phyloP scores from a whole-genome alignment of 2,329 filamentous ascomycete genomes.

The Alternaria incomplexa region DNA sequence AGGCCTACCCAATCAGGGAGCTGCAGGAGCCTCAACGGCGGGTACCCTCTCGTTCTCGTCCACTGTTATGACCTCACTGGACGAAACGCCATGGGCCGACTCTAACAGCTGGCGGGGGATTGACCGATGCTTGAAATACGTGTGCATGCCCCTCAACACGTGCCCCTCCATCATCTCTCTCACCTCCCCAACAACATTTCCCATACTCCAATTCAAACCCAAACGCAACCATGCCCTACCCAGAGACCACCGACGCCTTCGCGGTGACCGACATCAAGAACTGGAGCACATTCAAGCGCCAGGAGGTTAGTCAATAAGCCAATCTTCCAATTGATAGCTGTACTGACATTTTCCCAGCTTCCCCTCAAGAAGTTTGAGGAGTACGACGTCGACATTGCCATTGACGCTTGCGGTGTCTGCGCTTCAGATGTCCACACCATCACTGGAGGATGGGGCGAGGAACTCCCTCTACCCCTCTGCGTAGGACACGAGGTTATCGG shows the following conservation, averaged over 20 bases:
- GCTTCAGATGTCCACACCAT: slow-evolving; percentile 58
- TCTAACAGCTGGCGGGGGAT: slow-evolving; percentile 21
- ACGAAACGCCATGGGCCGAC: slow-evolving; percentile 35
- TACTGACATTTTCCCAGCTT: slow-evolving; percentile 59
- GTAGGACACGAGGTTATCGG: slow-evolving; percentile 69
- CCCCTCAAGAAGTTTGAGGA: slow-evolving; percentile 85
- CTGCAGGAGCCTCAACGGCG: background rate
- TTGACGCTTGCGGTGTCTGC: slow-evolving; percentile 66
- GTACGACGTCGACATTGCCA: slow-evolving; percentile 85
- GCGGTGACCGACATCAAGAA: slow-evolving; percentile 64
- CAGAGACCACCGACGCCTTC: slow-evolving; percentile 59
- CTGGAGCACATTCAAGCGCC: slow-evolving; percentile 64
- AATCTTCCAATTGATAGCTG: background rate
- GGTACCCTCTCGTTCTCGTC: slow-evolving; percentile 16
- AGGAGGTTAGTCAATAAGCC: slow-evolving; percentile 52
- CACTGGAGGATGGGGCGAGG: slow-evolving; percentile 67
- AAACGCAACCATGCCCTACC: slow-evolving; percentile 54
- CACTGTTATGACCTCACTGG: slow-evolving; percentile 43
- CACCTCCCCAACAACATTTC: slow-evolving; percentile 1
- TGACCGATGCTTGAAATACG: slow-evolving; percentile 33
- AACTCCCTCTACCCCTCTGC: slow-evolving; percentile 66
- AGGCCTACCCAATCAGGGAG: slow-evolving; percentile 4
- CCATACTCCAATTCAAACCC: slow-evolving; percentile 6
- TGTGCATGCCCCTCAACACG: slow-evolving; percentile 30
- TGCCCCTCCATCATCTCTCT: slow-evolving; percentile 18